Conservation (phyloP, 352 stramenopile species). For the Peronospora destructor region DNA sequence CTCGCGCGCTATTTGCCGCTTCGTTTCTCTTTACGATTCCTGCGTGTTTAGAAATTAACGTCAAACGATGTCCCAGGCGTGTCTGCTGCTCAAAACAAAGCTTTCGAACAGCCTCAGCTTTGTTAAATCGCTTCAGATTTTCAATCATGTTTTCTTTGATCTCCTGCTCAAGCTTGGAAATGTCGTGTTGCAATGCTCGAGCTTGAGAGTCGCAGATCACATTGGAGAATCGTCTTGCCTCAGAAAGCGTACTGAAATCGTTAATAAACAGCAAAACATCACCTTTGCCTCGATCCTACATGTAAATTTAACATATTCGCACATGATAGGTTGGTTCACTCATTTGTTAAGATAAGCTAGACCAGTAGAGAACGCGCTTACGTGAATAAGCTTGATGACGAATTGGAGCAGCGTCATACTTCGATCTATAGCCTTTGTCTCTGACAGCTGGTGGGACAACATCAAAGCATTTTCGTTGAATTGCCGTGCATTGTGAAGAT, state of each 20-base stretch:
- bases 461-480: not conserved
- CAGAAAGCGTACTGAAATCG: slow-evolving; percentile 41
- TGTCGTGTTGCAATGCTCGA: slow-evolving; percentile 40
- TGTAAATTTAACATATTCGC: not conserved
- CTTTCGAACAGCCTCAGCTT: slow-evolving; percentile 33
- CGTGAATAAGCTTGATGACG: slow-evolving; percentile 71
- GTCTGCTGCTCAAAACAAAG: slow-evolving; percentile 25
- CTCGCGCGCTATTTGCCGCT: not conserved
- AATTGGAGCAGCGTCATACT: slow-evolving; percentile 71
- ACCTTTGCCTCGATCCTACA: slow-evolving; percentile 58
- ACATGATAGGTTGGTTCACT: too few relatives aligned
- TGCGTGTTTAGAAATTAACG: not conserved
- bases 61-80: slow-evolving; percentile 2
- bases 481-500: not conserved
- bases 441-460: slow-evolving; percentile 40
- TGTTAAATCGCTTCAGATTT: slow-evolving; percentile 49
- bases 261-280: slow-evolving; percentile 64
- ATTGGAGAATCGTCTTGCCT: slow-evolving; percentile 69
- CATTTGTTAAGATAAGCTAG: not conserved
- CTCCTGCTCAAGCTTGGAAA: slow-evolving; percentile 37
- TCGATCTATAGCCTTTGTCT: slow-evolving; percentile 77
- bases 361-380: slow-evolving; percentile 19
- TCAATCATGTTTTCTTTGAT: slow-evolving; percentile 68
- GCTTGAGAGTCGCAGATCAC: slow-evolving; percentile 55
- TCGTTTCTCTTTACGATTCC: not conserved